phyloP scores from a whole-genome alignment of 2,329 filamentous ascomycete species.

The Aspergillus piperis region DNA sequence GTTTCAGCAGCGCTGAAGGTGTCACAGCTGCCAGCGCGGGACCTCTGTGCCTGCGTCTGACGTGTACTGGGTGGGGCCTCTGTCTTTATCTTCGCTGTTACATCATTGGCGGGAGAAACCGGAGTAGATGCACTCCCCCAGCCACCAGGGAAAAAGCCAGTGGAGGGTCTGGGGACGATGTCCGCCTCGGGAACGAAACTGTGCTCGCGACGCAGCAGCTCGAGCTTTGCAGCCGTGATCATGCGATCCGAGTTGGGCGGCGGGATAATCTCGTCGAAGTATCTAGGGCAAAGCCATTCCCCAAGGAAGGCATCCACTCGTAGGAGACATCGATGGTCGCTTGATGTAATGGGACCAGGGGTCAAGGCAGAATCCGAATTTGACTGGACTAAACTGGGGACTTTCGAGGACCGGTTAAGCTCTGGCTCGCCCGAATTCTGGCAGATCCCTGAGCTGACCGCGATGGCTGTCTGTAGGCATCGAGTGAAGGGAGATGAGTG shows the following conservation, averaged over 20 bases:
- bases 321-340: constrained; percentile 46
- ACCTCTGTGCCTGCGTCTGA: constrained; percentile 36
- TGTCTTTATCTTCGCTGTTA: constrained; percentile 25
- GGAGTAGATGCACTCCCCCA: constrained; percentile 49
- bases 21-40: constrained; percentile 52
- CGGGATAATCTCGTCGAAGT: constrained; percentile 88
- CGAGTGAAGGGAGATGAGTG: constrained; percentile 93
- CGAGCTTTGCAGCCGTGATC: constrained; percentile 84
- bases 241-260: constrained; percentile 85
- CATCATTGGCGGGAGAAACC: constrained; percentile 26
- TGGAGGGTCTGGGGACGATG: constrained; percentile 37
- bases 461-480: constrained; percentile 89
- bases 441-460: constrained; percentile 79
- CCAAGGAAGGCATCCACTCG: constrained; percentile 90
- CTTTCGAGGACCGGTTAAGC: not conserved
- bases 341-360: not conserved
- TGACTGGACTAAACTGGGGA: not conserved
- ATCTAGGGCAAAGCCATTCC: constrained; percentile 92
- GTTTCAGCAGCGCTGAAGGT: constrained; percentile 30
- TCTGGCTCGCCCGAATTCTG: constrained; percentile 36
- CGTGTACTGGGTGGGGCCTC: not conserved
- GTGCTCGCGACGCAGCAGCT: constrained; percentile 76
- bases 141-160: constrained; percentile 56
- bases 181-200: constrained; percentile 49
- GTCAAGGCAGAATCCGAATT: constrained; percentile 6